Percentiles rank a stretch among this genome's conserved stretches.
phyloP scores from a whole-genome alignment of 2,329 filamentous ascomycete species.

The Rutstroemia sp. region DNA sequence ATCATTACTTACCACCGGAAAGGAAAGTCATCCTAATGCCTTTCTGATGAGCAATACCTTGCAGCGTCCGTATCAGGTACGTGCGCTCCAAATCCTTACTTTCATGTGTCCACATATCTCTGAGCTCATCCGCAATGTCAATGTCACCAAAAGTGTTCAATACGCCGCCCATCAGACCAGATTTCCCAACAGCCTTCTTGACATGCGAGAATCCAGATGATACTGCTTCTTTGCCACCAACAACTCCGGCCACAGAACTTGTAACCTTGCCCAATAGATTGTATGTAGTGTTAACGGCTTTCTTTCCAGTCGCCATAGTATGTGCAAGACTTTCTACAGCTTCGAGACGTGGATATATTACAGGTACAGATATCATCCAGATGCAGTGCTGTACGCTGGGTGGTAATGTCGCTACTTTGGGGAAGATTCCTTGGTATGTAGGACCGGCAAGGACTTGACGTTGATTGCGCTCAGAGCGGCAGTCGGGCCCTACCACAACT shows the following conservation, averaged over 20 bases:
- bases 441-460: conserved; percentile 90
- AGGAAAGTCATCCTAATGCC: conserved; percentile 95
- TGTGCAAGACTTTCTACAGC: conserved; percentile 86
- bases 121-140: conserved; percentile 86
- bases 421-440: conserved; percentile 95
- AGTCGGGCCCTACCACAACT: conserved; percentile 83
- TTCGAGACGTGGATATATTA: conserved; percentile 87
- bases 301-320: conserved; percentile 90
- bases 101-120: conserved; percentile 97
- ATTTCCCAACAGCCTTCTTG: conserved; percentile 94
- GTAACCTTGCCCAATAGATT: conserved; percentile 94
- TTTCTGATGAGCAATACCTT: conserved; percentile 92
- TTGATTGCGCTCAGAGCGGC: conserved; percentile 83
- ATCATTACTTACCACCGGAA: conserved; percentile 59
- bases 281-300: conserved; percentile 92
- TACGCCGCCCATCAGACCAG: conserved; percentile 89
- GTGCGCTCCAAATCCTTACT: conserved; percentile 96
- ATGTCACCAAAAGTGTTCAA: conserved; percentile 95
- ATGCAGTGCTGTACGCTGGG: conserved; percentile 94
- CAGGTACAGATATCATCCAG: conserved; percentile 87
- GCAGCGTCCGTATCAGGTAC: conserved; percentile 90
- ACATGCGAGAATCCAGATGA: conserved; percentile 88
- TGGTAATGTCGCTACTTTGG: conserved; percentile 84
- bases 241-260: conserved; percentile 88
- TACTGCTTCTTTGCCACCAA: conserved; percentile 89